Evolutionary conservation across 1,139 yeast species (phyloP), one percentile per base, ranked within the genome.

Genomic region (Hyphopichia khmerensis): DNA sequence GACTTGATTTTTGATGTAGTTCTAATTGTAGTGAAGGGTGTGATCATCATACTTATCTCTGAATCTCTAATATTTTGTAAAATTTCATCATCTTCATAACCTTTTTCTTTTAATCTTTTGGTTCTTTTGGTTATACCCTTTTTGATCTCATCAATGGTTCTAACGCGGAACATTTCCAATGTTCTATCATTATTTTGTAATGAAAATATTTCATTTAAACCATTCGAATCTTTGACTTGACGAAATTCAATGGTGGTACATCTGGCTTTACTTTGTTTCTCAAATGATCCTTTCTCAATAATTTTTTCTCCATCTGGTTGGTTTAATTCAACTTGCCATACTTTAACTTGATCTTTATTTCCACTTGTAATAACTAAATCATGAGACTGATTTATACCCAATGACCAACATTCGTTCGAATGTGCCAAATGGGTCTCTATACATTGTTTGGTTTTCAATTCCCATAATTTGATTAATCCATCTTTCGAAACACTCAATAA

Each of bases 381-480:
- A 18, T 62, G 62, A 19, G 59, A 59, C 2, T 48, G 43, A 44
- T 66, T 65, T 26, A 82, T 61, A 1, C 81, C 87, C 60, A 89
- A 63, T 3, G 88, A 69, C 98, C 98, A 91, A 66, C 96, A 88
- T 63, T 93, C 98, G 48, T 90, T 90, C 14, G 88, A 77, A 59
- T 90, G 96, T 1, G 98, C 96, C 48, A 91, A 81, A 61, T 90
- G 98, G 0, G 98, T 90, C 62, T 93, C 99, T 14, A 90, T 72
- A 65, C 97, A 89, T 60, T 89, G 96, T 59, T 87, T 91, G 11
- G 95, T 72, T 56, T 82, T 84, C 50, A 93, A 67, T 59, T 93
- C 98, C 99, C 99, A 93, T 35, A 93, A 65, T 60, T 93, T 93
- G 51, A 93, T 74, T 43, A 90, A 70, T 1, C 99, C 98, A 60